These are phyloP conservation scores for Pythium coloratum DNA, from an alignment of 352 stramenopile species.

Conservation along the genomic window DNA sequence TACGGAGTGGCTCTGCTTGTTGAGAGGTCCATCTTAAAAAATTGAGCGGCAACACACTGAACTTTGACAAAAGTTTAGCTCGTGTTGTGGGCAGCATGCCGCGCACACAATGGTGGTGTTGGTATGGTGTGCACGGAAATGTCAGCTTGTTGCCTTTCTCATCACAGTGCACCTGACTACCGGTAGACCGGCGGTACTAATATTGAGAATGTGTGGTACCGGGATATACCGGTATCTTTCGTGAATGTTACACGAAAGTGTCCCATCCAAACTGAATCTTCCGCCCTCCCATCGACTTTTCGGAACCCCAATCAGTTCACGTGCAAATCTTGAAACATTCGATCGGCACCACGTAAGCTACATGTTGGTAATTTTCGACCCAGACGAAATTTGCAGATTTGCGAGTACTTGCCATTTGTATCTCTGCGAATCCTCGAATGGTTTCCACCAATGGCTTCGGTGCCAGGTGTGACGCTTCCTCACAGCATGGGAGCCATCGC, in stretches of 20 bases:
- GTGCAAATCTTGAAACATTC: constrained; percentile 11
- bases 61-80: no score
- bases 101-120: no score
- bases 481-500: neutral
- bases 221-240: constrained; percentile 2
- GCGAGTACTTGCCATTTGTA: constrained; percentile 15
- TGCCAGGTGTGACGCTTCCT: neutral
- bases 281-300: constrained; percentile 2
- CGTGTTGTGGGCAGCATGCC: no score
- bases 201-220: neutral
- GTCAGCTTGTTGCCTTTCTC: neutral
- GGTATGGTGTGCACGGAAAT: no score
- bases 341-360: constrained; percentile 12
- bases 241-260: constrained; percentile 9
- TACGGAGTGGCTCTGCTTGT: no score
- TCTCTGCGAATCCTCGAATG: constrained; percentile 15
- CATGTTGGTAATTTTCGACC: neutral
- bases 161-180: neutral
- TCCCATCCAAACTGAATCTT: neutral
- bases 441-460: constrained; percentile 13
- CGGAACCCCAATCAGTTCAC: constrained; percentile 16
- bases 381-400: constrained; percentile 13
- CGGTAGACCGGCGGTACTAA: neutral
- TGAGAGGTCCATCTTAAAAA: no score
- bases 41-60: no score